These are phyloP conservation scores for Globisporangium okanoganense DNA, from an alignment of 352 stramenopile genomes.

Conservation along the genomic window DNA sequence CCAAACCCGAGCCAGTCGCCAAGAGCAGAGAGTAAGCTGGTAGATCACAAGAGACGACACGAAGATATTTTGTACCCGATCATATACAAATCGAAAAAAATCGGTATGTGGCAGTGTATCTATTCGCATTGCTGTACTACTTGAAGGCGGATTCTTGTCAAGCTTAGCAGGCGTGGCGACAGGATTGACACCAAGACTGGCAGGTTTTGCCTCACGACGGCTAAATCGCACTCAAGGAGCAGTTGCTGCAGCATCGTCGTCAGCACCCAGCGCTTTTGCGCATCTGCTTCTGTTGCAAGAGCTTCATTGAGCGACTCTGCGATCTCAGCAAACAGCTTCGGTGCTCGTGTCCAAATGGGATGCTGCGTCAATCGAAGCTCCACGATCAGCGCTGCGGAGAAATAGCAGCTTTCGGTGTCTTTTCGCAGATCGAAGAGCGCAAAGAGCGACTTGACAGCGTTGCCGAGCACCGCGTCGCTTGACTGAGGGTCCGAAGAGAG, in stretches of 20 bases:
- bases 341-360: constrained; percentile 17
- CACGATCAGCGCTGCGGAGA: constrained; percentile 23
- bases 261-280: constrained; percentile 24
- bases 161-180: constrained; percentile 7
- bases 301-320: constrained; percentile 24
- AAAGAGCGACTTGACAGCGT: constrained; percentile 21
- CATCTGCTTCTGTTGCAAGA: constrained; percentile 20
- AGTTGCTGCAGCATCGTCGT: constrained; percentile 37
- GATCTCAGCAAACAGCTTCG: constrained; percentile 19
- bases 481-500: not conserved
- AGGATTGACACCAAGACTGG: constrained; percentile 16
- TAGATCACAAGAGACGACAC: too few relatives aligned
- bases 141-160: not conserved
- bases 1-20: constrained; percentile 26
- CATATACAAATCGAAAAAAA: not conserved
- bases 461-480: not conserved
- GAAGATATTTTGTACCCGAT: not conserved
- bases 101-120: not conserved
- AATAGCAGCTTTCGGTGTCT: constrained; percentile 24
- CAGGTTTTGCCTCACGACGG: constrained; percentile 12
- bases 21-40: constrained; percentile 16
- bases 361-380: constrained; percentile 13
- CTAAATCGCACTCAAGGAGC: constrained; percentile 38
- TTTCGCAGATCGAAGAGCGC: constrained; percentile 21
- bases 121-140: not conserved